These are phyloP conservation scores for Pezicula neosporulosa DNA, from an alignment of 2,329 filamentous ascomycete species.

Conservation along the genomic window DNA sequence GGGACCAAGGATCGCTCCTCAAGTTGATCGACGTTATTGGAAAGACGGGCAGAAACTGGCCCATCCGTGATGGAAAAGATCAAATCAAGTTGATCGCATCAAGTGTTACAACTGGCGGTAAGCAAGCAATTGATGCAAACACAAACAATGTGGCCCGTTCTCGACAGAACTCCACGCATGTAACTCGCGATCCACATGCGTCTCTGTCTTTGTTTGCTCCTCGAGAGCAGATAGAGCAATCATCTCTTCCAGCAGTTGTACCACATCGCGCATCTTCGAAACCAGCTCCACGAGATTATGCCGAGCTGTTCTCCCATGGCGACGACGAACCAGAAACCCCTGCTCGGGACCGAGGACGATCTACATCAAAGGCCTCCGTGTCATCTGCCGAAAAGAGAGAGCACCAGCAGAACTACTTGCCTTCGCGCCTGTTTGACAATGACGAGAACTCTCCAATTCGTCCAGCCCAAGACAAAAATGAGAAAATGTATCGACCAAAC, in stretches of 20 bases:
- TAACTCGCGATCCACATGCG: conserved; percentile 62
- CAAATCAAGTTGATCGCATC: conserved; percentile 73
- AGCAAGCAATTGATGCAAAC: conserved; percentile 28
- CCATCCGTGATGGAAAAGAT: conserved; percentile 82
- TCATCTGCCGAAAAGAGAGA: background rate
- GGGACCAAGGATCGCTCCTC: conserved; percentile 91
- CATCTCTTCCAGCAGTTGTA: conserved; percentile 47
- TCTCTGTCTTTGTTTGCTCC: conserved; percentile 73
- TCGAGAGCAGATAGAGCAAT: conserved; percentile 57
- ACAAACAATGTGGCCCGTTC: conserved; percentile 36
- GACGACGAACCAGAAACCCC: conserved; percentile 17
- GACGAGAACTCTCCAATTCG: conserved; percentile 44
- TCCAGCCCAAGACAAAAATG: conserved; percentile 40
- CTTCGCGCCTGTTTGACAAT: conserved; percentile 61
- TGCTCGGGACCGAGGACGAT: conserved; percentile 13
- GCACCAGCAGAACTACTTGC: conserved; percentile 49
- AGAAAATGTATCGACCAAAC: conserved; percentile 56
- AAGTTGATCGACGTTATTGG: conserved; percentile 95
- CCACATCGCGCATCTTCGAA: conserved; percentile 66
- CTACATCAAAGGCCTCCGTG: conserved; percentile 12
- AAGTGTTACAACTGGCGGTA: conserved; percentile 49
- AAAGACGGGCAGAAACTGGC: conserved; percentile 87
- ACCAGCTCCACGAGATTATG: conserved; percentile 62
- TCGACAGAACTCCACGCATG: conserved; percentile 50
- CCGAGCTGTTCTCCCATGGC: conserved; percentile 62